Base-by-base conservation (phyloP, 108 stramenopile genomes). In the Pseudonitzschia pungens region DNA sequence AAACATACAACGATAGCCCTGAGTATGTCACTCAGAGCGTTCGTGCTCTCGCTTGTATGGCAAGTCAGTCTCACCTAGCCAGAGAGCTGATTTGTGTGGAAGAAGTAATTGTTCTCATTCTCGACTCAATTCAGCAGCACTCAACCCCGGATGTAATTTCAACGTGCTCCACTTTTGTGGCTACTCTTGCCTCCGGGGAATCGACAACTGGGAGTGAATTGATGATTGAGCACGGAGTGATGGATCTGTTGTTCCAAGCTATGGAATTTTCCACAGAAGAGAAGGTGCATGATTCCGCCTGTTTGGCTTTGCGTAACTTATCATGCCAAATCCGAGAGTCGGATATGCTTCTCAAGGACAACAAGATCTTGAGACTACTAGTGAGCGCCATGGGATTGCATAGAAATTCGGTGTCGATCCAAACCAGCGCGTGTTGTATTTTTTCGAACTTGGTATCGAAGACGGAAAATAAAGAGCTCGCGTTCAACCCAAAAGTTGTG, bases 241-340 rank as follows among this genome's bases (percentile, higher is more conserved):
- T 76, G 20, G 75, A 76, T 31, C 1, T 76, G 31, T 27, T 73
- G 8, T 20, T 76, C 4, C 16, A 44, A 21, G 56, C 50, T 29
- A 43, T 83, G 60, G 43, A 62, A 26, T 14, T 21, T 16, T 51
- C 12, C 40, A 52, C 65, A 14, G 71, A 72, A 12, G 77, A 79
- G 33, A 54, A 48, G n/a, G 65, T 79, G 42, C 71, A 71, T 21
- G 78, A 78, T 26, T 75, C 82, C 31, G 68, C 60, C 7, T 76
- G 69, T 28, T 41, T 69, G 31, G 74, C 70, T 7, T 76, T 72
- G 40, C 71, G 82, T n/a, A 83, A 79, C 57, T 45, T 83, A 48
- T 43, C 71, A 11, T 74, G 74, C 45, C 68, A 70, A 20, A 28
- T 64, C 9, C 43, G 59, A 15, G 42, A 68, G 4, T 29, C 67